Base-by-base conservation (phyloP, 2,329 filamentous ascomycete species). In the Cladobotryum protrusum region DNA sequence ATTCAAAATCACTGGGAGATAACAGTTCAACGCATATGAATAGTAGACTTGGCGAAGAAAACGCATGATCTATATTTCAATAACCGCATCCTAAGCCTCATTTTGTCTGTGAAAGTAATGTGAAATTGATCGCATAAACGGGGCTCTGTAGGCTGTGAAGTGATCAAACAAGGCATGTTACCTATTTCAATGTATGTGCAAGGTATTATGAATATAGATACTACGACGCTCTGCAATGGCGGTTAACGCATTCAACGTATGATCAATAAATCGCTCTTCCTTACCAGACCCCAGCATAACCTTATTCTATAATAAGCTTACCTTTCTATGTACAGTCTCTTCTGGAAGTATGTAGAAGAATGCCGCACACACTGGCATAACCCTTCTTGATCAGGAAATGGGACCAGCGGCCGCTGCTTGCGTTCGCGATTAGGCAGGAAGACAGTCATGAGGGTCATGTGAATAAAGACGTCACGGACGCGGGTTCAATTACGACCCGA, bases 41-140 rank as follows among this genome's bases (percentile, higher is more conserved):
- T 11, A 43, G 43, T 40, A 37, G 45, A 47, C 32, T 49, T 48
- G 29, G 42, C 52, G 18, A 61, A 60, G 42, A 50, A 50, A 15
- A 32, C 43, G 45, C 19, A 60, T 45, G 33, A 47, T 47, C 19
- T 37, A 14, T 37, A 37, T 37, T 9, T 29, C 24, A 29, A 8
- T 29, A 29, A 8, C 24, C 11, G 6, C 6, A 29, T 29, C 6
- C 24, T 8, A 6, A 29, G 11, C 11, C 24, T 29, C n/a, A n/a
- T n/a, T n/a, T n/a, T n/a, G n/a, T n/a, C n/a, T n/a, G n/a, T n/a
- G n/a, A n/a, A n/a, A n/a, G n/a, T n/a, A n/a, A n/a, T n/a, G n/a
- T n/a, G n/a, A n/a, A n/a, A n/a, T n/a, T n/a, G n/a, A n/a, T n/a
- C n/a, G n/a, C n/a, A n/a, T n/a, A n/a, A n/a, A n/a, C n/a, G n/a